phyloP scores from a whole-genome alignment of 2,329 filamentous ascomycete genomes.

The Monosporascus sp. region DNA sequence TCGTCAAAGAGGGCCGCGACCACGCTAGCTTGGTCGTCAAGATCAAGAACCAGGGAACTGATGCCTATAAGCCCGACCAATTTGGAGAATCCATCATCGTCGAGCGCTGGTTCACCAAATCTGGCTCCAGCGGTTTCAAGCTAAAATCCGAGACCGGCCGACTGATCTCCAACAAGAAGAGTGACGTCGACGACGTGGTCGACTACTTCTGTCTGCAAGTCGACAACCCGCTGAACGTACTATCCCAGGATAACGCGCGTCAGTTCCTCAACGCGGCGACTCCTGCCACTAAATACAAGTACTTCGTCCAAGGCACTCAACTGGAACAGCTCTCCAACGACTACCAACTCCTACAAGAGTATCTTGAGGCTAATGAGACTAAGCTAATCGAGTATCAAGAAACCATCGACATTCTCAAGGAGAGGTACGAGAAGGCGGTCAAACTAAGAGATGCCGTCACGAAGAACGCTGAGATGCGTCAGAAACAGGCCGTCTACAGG shows the following conservation, averaged over 20 bases:
- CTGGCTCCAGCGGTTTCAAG: constrained; percentile 77
- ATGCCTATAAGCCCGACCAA: constrained; percentile 75
- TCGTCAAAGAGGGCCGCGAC: constrained; percentile 86
- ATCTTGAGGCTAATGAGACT: constrained; percentile 64
- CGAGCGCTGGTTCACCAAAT: constrained; percentile 80
- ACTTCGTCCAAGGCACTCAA: constrained; percentile 92
- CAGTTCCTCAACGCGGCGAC: constrained; percentile 87
- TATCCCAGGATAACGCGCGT: constrained; percentile 91
- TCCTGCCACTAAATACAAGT: constrained; percentile 84
- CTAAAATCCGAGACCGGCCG: constrained; percentile 69
- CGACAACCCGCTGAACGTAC: constrained; percentile 91
- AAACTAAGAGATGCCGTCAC: constrained; percentile 60
- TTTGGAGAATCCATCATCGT: constrained; percentile 84
- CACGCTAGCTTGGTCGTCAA: constrained; percentile 71
- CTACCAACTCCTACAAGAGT: constrained; percentile 78
- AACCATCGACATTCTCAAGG: constrained; percentile 58
- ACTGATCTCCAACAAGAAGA: constrained; percentile 74
- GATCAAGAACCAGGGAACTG: constrained; percentile 84
- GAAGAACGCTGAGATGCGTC: constrained; percentile 60
- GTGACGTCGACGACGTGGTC: constrained; percentile 85
- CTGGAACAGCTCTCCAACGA: constrained; percentile 88
- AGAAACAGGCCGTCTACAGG: constrained; percentile 52
- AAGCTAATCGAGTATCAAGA: constrained; percentile 57
- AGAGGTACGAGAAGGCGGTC: constrained; percentile 55
- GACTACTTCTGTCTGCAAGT: constrained; percentile 93